Evolutionary conservation across 257 asterid genomes (phyloP), one percentile per base, ranked within the genome.

Genomic region (Primulina eburnea): DNA sequence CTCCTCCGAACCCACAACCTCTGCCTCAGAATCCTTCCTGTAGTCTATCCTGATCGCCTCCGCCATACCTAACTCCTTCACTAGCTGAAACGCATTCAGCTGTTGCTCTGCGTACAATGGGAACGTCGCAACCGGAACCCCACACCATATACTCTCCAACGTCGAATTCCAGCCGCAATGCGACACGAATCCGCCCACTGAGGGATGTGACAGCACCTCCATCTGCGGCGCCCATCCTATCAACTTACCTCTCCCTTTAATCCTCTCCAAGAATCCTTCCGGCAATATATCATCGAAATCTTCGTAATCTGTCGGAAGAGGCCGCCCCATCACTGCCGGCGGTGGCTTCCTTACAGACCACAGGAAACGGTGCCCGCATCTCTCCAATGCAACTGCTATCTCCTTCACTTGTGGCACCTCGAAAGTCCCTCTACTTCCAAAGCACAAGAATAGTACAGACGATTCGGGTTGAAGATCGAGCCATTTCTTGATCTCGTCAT

Each of bases 341-440:
- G 67, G 71, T 3, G 47, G 58, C 68, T 57, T 57, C 26, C 77
- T 43, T 5, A 73, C 17, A 0, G 75, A 14, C 78, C 81, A 77
- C 43, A 77, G 6, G 65, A 77, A 77, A 47, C 73, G 60, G 28
- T 75, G 55, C 30, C 78, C 72, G 20, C 72, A 35, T 9, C 53
- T 38, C 74, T 77, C 81, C 4, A 73, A 38, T 5, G 69, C 78
- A 17, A 2, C 1, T 0, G 78, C 69, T 16, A 77, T 77, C 73
- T 75, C 79, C 71, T 70, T 75, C 16, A 75, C 68, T 56, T 75
- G 79, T 1, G 21, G 20, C 12, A 4, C 64, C 11, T 33, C 11
- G 30, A 72, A 64, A 26, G 34, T 30, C 1, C 71, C 71, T 26
- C 26, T 17, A 33, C 71, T 72, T 50, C 76, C 76, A 38, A 72